Evolutionary conservation across 805 yeast species (phyloP), one percentile per base, ranked within the genome.

Genomic region (Priceomyces castillae): DNA sequence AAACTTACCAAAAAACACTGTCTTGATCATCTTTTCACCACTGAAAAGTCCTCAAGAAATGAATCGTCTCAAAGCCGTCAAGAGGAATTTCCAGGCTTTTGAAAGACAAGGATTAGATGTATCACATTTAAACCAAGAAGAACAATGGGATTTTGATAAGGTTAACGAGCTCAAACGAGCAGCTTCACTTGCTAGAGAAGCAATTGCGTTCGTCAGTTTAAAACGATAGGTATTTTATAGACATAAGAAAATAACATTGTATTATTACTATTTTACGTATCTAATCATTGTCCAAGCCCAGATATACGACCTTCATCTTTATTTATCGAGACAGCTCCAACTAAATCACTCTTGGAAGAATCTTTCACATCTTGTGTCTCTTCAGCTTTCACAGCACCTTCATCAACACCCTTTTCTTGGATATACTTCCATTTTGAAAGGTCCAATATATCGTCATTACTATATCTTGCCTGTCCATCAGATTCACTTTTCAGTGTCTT

Each of bases 21-120:
- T 82, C 17, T 51, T 90, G 12, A 65, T 88, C 1, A 55, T 89
- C 1, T 69, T 80, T 52, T 73, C 87, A 0, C 88, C 86, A 1
- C 67, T 76, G 40, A 88, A 89, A 9, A 80, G 81, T 53, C 77
- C 82, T 2, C 59, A 73, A 7, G 74, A 70, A 39, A 67, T 81
- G 64, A 61, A 63, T 41, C 59, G 63, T 37, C 63, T 88, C 34
- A 77, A 75, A 39, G 56, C 57, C 9, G 51, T 73, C 23, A 72
- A 73, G 48, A 64, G 70, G 37, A 61, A 56, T 31, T 78, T 69
- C 46, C 74, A 74, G 46, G 57, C 65, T 45, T 68, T 70, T 28
- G 76, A 71, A 59, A 68, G 67, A 40, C 31, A 11, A 11, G 31
- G 31, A 9, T 5, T n/a, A 28, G 31, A 28, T 11, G 31, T 28